A percentile compares a stretch with the other conserved stretches of the same genome.
phyloP scores from a whole-genome alignment of 345 rosid species.

The Lepidium didymum region DNA sequence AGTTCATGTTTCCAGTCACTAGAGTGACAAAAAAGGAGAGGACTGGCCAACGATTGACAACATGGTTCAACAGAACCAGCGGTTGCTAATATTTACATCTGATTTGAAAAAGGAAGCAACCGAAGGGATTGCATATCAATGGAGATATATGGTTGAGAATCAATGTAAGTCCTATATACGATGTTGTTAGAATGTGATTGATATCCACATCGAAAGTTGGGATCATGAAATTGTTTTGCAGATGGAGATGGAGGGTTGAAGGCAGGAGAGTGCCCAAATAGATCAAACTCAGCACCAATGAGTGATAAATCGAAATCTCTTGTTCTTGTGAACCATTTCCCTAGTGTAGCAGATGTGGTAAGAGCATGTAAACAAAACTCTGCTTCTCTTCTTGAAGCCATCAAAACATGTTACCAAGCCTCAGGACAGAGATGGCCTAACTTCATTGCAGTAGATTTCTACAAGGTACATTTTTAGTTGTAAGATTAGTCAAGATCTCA shows the following conservation, averaged over 20 bases:
- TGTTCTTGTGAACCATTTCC: slow-evolving; percentile 70
- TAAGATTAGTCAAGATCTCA: not conserved
- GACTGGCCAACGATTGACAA: slow-evolving; percentile 79
- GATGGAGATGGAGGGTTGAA: slow-evolving; percentile 83
- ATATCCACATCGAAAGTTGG: too few relatives aligned
- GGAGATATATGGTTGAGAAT: slow-evolving; percentile 84
- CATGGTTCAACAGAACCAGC: slow-evolving; percentile 63
- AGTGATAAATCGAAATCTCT: slow-evolving; percentile 52
- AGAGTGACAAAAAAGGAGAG: slow-evolving; percentile 80
- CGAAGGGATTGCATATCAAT: slow-evolving; percentile 84
- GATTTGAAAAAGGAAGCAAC: slow-evolving; percentile 62
- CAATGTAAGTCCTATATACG: slow-evolving; percentile 54
- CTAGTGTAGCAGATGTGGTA: slow-evolving; percentile 41
- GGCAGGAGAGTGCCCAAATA: slow-evolving; percentile 61
- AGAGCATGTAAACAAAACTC: slow-evolving; percentile 73
- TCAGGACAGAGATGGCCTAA: slow-evolving; percentile 90
- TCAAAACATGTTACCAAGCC: slow-evolving; percentile 53
- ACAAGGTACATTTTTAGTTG: slow-evolving; percentile 46
- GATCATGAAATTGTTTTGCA: slow-evolving; percentile 1
- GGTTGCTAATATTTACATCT: slow-evolving; percentile 85
- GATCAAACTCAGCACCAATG: slow-evolving; percentile 48
- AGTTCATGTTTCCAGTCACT: slow-evolving; percentile 75
- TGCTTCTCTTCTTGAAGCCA: slow-evolving; percentile 56
- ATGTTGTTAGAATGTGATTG: not conserved
- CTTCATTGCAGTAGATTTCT: slow-evolving; percentile 85